phyloP scores from a whole-genome alignment of 202 grass and related monocot species.

The Cymbopogon flexuosus region DNA sequence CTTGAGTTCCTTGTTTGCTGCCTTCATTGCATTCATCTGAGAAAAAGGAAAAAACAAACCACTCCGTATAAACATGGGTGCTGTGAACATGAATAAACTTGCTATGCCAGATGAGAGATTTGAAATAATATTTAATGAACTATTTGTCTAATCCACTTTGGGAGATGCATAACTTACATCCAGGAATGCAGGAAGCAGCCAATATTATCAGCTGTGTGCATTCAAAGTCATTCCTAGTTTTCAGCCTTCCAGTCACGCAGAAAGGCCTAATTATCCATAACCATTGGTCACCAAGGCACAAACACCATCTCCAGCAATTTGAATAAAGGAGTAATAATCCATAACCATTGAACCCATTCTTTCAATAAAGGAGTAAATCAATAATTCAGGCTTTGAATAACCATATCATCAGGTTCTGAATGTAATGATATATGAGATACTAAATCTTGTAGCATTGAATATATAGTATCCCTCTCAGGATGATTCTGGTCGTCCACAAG shows the following conservation, averaged over 20 bases:
- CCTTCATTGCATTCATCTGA: constrained; percentile 74
- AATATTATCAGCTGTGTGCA: not conserved
- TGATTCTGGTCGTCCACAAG: constrained; percentile 66
- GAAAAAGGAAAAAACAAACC: not conserved
- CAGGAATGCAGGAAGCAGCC: not conserved
- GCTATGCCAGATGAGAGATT: too few species aligned
- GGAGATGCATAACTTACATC: not conserved
- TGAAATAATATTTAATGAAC: not conserved
- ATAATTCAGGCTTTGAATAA: constrained; percentile 2
- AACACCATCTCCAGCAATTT: not conserved
- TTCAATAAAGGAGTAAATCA: not conserved
- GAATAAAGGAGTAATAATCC: not conserved
- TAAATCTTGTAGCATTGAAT: constrained; percentile 39
- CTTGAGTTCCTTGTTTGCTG: constrained; percentile 84
- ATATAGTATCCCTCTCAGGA: constrained; percentile 50
- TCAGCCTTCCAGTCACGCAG: not conserved
- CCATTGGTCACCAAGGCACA: not conserved
- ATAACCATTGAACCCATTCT: too few species aligned
- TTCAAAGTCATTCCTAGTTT: not conserved
- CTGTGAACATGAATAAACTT: too few species aligned
- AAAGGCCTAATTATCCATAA: not conserved
- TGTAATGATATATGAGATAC: constrained; percentile 33
- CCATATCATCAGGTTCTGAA: constrained; percentile 27
- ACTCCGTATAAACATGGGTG: not conserved
- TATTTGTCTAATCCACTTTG: not conserved